A percentile compares a stretch with the other conserved stretches of the same genome.
phyloP scores from a whole-genome alignment of 2,329 filamentous ascomycete genomes.

The Neocatenulostroma microsporum region DNA sequence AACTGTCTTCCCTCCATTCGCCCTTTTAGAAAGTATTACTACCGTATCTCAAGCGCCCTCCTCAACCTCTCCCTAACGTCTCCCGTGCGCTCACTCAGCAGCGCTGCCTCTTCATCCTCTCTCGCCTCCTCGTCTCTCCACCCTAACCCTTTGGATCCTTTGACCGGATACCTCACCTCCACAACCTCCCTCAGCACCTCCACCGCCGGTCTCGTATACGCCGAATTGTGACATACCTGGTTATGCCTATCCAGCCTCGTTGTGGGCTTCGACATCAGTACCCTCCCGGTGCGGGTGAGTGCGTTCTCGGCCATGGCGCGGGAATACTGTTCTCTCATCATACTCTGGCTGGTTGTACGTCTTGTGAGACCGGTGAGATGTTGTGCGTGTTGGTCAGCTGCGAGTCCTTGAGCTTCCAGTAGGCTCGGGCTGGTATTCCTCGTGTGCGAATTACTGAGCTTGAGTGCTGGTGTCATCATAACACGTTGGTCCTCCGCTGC shows the following conservation, averaged over 20 bases:
- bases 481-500: too few species aligned
- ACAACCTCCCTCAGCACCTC: constrained; percentile 19
- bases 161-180: too few species aligned
- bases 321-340: constrained; percentile 2
- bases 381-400: neutral
- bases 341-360: neutral
- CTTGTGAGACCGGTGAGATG: neutral
- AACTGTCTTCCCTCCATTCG: too few species aligned
- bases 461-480: neutral
- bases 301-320: constrained; percentile 7
- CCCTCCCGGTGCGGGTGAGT: constrained; percentile 3
- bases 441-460: neutral
- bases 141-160: too few species aligned
- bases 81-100: too few species aligned
- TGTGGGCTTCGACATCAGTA: constrained; percentile 8
- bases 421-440: neutral
- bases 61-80: too few species aligned
- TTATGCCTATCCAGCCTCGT: constrained; percentile 14
- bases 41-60: too few species aligned
- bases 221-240: constrained; percentile 14
- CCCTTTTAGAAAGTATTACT: too few species aligned
- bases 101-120: too few species aligned
- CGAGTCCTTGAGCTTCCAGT: neutral
- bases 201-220: constrained; percentile 16
- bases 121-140: too few species aligned